These are phyloP conservation scores for Trichosporon ovoides DNA, from an alignment of 1,284 basidiomycete species.

Conservation along the genomic window DNA sequence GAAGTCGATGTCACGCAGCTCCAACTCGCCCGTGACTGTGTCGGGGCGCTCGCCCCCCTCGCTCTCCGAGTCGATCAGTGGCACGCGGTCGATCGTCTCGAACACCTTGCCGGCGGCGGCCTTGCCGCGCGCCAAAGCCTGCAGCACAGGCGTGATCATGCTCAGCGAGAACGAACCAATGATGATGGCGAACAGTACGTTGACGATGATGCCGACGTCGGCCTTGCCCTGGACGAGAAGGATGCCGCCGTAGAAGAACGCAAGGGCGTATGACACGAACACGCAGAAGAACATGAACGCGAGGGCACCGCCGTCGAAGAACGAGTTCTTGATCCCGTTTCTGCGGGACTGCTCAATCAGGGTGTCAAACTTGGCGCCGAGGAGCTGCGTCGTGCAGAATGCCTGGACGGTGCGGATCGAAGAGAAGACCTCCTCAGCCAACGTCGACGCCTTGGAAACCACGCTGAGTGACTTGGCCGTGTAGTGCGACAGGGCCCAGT, in stretches of 20 bases:
- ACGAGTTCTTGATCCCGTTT: conserved; percentile 63
- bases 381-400: conserved; percentile 71
- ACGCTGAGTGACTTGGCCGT: conserved; percentile 58
- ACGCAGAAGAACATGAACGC: conserved; percentile 69
- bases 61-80: conserved; percentile 70
- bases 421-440: conserved; percentile 86
- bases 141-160: conserved; percentile 62
- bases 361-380: conserved; percentile 65
- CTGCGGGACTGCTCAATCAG: conserved; percentile 57
- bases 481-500: conserved; percentile 36
- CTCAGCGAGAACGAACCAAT: conserved; percentile 85
- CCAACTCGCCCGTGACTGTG: conserved; percentile 63
- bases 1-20: conserved; percentile 64
- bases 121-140: conserved; percentile 74
- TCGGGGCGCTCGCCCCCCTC: conserved; percentile 66
- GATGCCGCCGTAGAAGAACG: conserved; percentile 49
- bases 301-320: conserved; percentile 63
- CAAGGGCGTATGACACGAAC: conserved; percentile 54
- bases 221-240: conserved; percentile 51
- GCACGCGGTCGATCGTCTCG: conserved; percentile 80
- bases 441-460: conserved; percentile 72
- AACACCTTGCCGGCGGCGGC: conserved; percentile 92
- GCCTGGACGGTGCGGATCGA: conserved; percentile 63
- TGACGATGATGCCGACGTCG: conserved; percentile 64
- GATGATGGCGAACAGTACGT: conserved; percentile 70